Evolutionary conservation across 75 land plant species (phyloP), one percentile per base, ranked within the genome.

Genomic region (Picea sitchensis): DNA sequence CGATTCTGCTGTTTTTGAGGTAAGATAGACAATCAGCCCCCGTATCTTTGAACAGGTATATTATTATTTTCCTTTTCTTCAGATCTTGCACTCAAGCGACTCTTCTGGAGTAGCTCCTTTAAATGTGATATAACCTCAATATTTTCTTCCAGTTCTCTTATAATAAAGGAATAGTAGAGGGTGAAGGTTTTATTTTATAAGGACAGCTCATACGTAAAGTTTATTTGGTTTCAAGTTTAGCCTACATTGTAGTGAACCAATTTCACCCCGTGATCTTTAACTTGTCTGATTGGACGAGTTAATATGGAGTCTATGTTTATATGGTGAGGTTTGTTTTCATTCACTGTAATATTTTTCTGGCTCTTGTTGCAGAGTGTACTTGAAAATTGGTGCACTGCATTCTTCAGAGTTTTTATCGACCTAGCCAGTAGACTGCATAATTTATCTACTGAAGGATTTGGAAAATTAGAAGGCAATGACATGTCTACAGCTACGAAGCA

Each of bases 381-480:
- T 14, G 81, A 88, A 23, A 83, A 90, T 34, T 92, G 94, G 94
- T 84, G 82, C 21, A 73, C 83, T 34, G 92, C 92, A 59, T 88
- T 92, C 75, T 72, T 92, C 65, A 81, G 73, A 57, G 83, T 92
- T 26, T 92, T 92, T 74, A 81, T 81, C 61, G 71, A 56, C 57
- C 82, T 80, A 14, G 86, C 85, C 5, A n/a, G 69, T 23, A 74
- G 67, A 38, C 74, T 92, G 13, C 74, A 78, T n/a, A 59, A 80
- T 75, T 59, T 59, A 61, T 58, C 75, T 38, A 21, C 75, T 2
- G 58, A 80, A 65, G 71, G 38, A 21, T 38, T 71, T 4, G 34
- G 47, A 15, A 21, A 69, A 7, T 73, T 61, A 18, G 54, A 32
- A 4, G 86, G 76, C 58, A 86, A 81, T 65, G 73, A 65, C 82